Conservation (phyloP, 225 moss, liverwort and hornwort species). For the Polytrichum formosum region DNA sequence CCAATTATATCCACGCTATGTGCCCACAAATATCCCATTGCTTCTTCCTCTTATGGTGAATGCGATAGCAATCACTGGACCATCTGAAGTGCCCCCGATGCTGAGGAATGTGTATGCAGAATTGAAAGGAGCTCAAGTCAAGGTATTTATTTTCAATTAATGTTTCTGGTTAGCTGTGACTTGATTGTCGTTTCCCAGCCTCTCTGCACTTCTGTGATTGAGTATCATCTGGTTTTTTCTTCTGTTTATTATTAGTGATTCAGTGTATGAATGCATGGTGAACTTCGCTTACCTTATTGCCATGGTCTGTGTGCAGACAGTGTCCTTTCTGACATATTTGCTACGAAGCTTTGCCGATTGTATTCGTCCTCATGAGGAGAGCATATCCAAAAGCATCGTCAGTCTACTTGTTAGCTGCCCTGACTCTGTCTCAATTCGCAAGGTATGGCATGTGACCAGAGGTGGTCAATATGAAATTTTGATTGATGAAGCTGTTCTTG, state of each 20-base stretch:
- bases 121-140: conserved; percentile 97
- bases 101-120: conserved; percentile 91
- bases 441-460: conserved; percentile 46
- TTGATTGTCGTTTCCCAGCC: not conserved
- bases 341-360: conserved; percentile 94
- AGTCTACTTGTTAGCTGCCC: conserved; percentile 98
- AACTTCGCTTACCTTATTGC: conserved; percentile 6
- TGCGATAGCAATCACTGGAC: conserved; percentile 92
- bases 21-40: conserved; percentile 84
- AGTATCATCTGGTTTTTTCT: not conserved
- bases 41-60: conserved; percentile 98
- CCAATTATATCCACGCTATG: conserved; percentile 93
- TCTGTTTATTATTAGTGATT: not conserved
- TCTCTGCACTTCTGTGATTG: no score
- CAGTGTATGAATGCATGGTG: conserved; percentile 11
- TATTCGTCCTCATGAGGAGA: conserved; percentile 97
- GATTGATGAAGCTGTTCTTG: conserved; percentile 3
- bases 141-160: conserved; percentile 43
- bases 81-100: conserved; percentile 73
- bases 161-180: conserved; percentile 4
- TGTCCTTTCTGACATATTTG: conserved; percentile 96
- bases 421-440: conserved; percentile 95
- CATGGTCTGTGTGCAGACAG: conserved; percentile 59
- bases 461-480: conserved; percentile 4
- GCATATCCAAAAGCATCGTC: conserved; percentile 98